phyloP scores from a whole-genome alignment of 352 stramenopile genomes.

The Pelagophyceae sp. region DNA sequence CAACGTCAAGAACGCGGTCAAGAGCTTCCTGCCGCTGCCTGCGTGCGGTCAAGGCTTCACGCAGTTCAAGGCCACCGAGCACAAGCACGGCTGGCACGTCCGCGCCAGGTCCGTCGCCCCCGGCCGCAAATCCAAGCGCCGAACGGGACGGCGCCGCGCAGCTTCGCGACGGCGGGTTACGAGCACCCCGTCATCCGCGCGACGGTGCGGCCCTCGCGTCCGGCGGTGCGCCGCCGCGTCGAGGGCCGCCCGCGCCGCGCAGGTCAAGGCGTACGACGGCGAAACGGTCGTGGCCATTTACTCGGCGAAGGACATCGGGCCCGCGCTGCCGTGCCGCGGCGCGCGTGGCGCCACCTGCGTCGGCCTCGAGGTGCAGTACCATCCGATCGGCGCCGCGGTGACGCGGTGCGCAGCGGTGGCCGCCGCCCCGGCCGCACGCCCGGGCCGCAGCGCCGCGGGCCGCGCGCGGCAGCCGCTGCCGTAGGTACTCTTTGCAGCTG shows the following conservation, averaged over 20 bases:
- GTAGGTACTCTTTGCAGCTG: neutral
- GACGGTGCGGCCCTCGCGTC: neutral
- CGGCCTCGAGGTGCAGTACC: neutral
- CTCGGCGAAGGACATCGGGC: neutral
- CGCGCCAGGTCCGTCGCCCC: too few relatives aligned
- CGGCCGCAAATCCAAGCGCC: too few relatives aligned
- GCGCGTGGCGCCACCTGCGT: neutral
- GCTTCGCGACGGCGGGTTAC: neutral
- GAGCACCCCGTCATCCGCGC: neutral
- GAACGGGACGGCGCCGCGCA: too few relatives aligned
- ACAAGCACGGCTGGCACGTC: too few relatives aligned
- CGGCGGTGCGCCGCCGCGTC: neutral
- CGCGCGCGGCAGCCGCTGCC: too few relatives aligned
- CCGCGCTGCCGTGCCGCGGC: neutral
- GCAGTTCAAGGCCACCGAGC: too few relatives aligned
- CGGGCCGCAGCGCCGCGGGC: too few relatives aligned
- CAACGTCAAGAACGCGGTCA: too few relatives aligned
- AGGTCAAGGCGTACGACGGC: too few relatives aligned
- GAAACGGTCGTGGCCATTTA: neutral
- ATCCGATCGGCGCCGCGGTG: neutral
- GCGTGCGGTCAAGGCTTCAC: too few relatives aligned
- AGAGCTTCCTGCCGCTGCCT: too few relatives aligned
- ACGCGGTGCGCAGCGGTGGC: neutral
- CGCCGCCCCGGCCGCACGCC: too few relatives aligned
- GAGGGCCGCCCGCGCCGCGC: neutral